These are phyloP conservation scores for Zasmidium cellare DNA, from an alignment of 2,329 filamentous ascomycete genomes.

Conservation along the genomic window DNA sequence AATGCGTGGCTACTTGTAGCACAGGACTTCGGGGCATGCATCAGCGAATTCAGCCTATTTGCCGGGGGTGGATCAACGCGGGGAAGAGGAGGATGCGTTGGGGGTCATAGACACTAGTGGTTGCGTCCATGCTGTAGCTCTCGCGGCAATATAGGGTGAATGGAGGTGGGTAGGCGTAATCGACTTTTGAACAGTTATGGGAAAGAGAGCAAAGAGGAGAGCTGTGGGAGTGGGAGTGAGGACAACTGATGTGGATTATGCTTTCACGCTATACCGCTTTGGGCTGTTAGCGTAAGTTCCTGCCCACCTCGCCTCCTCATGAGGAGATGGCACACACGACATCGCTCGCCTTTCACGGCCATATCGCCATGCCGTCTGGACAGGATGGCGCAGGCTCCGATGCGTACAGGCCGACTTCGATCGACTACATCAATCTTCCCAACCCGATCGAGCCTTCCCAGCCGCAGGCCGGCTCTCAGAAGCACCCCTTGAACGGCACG, in stretches of 20 bases:
- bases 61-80: neutral
- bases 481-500: conserved; percentile 35
- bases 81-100: neutral
- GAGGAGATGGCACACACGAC: neutral
- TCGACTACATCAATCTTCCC: conserved; percentile 36
- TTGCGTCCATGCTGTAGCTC: neutral
- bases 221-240: too few species aligned
- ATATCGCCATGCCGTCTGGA: conserved; percentile 9
- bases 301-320: neutral
- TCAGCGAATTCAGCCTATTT: conserved; percentile 6
- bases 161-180: too few species aligned
- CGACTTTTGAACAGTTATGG: too few species aligned
- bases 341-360: neutral
- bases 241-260: too few species aligned
- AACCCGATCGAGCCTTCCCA: conserved; percentile 38
- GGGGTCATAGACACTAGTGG: neutral
- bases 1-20: neutral
- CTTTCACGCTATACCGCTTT: too few species aligned
- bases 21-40: neutral
- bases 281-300: neutral
- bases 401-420: conserved; percentile 30
- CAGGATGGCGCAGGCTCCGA: conserved; percentile 12
- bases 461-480: conserved; percentile 30
- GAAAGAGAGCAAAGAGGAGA: too few species aligned
- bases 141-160: too few species aligned